Conservation (phyloP, 495 filamentous ascomycete species). For the Penicillium canescens region DNA sequence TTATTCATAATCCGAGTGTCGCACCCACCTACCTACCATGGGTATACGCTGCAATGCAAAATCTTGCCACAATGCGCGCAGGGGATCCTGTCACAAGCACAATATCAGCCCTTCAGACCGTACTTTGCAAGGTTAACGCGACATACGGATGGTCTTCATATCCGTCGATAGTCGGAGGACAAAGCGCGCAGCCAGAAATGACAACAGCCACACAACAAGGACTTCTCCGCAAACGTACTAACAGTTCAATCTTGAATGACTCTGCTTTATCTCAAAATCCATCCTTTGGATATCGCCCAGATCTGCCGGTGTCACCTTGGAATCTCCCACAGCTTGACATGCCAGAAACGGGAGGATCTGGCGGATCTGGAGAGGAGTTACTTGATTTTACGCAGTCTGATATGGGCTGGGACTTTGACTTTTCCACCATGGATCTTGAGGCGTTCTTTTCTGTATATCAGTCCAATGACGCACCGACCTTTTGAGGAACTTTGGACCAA, state of each 20-base stretch:
- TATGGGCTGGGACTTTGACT: constrained; percentile 49
- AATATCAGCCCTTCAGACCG: constrained; percentile 35
- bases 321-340: constrained; percentile 20
- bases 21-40: constrained; percentile 40
- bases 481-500: neutral
- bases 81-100: constrained; percentile 33
- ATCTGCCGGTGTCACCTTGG: constrained; percentile 25
- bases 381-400: constrained; percentile 45
- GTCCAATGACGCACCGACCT: constrained; percentile 8
- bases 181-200: neutral
- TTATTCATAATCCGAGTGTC: constrained; percentile 35
- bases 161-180: neutral
- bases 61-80: constrained; percentile 30
- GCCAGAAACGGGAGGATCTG: constrained; percentile 26
- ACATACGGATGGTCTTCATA: constrained; percentile 32
- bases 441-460: constrained; percentile 42
- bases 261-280: neutral
- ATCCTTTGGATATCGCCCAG: constrained; percentile 1
- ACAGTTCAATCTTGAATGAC: neutral
- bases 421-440: constrained; percentile 48
- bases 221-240: neutral
- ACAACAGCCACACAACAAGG: neutral
- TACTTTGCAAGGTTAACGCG: constrained; percentile 34
- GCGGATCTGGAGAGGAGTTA: constrained; percentile 34
- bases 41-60: constrained; percentile 38